These are phyloP conservation scores for Citrullus amarus DNA, from an alignment of 306 rosid species.

Conservation along the genomic window DNA sequence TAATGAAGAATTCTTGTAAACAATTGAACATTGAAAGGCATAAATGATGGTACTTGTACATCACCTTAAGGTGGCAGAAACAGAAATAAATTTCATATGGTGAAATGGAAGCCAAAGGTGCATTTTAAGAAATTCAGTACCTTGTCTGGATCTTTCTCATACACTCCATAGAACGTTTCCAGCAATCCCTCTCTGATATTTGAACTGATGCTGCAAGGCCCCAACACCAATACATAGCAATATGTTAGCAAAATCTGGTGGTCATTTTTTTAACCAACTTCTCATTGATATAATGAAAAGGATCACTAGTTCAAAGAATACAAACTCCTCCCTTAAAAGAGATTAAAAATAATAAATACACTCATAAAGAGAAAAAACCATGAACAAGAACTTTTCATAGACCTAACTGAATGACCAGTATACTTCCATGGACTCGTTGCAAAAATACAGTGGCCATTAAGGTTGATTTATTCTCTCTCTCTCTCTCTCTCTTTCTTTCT, in stretches of 20 bases:
- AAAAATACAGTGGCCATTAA: background rate
- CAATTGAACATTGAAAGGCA: constrained; percentile 8
- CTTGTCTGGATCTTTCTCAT: constrained; percentile 97
- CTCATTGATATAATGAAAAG: too few relatives aligned
- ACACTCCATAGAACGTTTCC: constrained; percentile 85
- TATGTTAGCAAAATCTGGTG: constrained; percentile 8
- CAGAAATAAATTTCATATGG: background rate
- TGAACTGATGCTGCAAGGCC: constrained; percentile 67
- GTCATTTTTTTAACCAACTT: background rate
- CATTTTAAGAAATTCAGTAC: constrained; percentile 19
- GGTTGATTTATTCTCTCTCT: background rate
- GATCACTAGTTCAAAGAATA: too few relatives aligned
- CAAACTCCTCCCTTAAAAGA: too few relatives aligned
- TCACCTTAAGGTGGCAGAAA: background rate
- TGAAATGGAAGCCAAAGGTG: background rate
- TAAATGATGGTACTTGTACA: background rate
- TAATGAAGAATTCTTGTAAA: constrained; percentile 16
- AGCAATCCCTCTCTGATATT: constrained; percentile 95
- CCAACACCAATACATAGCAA: constrained; percentile 14
- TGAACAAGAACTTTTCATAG: too few relatives aligned
- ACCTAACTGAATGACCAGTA: too few relatives aligned
- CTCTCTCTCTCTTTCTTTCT: background rate
- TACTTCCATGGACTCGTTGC: too few relatives aligned
- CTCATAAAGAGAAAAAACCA: too few relatives aligned
- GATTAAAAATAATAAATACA: too few relatives aligned